Conservation (phyloP, 495 filamentous ascomycete species). For the Hyaloscypha hepaticicola region DNA sequence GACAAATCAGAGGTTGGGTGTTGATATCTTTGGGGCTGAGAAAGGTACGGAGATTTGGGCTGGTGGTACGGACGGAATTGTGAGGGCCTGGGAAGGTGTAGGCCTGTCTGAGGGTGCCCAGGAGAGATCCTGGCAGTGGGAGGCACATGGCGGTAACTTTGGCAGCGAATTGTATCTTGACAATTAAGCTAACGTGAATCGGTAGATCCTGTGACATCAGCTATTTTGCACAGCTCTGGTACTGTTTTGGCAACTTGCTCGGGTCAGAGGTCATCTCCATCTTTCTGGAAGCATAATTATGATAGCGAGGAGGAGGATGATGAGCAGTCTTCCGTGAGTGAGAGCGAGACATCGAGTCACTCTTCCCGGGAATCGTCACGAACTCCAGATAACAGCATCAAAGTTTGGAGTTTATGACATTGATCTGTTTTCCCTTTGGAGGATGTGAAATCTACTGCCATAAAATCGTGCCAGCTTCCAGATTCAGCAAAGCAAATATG, state of each 20-base stretch:
- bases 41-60: constrained; percentile 77
- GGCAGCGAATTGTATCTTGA: background rate
- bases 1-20: constrained; percentile 76
- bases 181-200: background rate
- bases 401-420: constrained; percentile 57
- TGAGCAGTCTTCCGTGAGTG: constrained; percentile 3
- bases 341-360: background rate
- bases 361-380: constrained; percentile 1
- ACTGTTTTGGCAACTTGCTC: constrained; percentile 74
- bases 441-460: background rate
- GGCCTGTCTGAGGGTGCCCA: constrained; percentile 53
- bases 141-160: constrained; percentile 46
- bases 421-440: background rate
- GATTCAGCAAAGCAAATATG: constrained; percentile 6
- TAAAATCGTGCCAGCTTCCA: background rate
- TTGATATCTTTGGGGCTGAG: constrained; percentile 60
- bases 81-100: constrained; percentile 72
- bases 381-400: constrained; percentile 57
- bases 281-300: constrained; percentile 1
- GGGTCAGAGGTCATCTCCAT: constrained; percentile 46
- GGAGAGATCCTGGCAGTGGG: constrained; percentile 57
- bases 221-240: constrained; percentile 65
- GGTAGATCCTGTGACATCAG: constrained; percentile 52
- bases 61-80: constrained; percentile 74
- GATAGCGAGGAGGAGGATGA: constrained; percentile 10